Percentiles rank a stretch among this genome's conserved stretches.
Evolutionary conservation across 305 asterid genomes (phyloP).

Genomic region (Fraxinus albicans): DNA sequence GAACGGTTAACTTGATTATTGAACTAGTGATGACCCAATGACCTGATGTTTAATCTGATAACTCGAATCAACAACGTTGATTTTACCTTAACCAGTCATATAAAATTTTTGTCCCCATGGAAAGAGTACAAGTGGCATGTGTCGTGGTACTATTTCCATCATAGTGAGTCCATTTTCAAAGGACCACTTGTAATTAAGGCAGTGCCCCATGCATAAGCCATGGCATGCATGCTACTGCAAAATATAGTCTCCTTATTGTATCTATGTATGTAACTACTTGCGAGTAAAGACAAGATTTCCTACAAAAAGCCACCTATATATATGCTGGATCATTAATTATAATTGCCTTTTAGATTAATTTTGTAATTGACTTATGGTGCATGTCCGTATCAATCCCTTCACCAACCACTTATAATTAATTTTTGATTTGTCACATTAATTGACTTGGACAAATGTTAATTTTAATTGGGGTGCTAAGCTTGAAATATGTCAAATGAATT

Average conservation of each 20-base stretch:
- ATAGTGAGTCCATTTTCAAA: constrained; percentile 6
- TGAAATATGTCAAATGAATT: too few relatives aligned
- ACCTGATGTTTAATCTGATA: too few relatives aligned
- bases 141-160: constrained; percentile 11
- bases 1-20: too few relatives aligned
- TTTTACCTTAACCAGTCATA: too few relatives aligned
- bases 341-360: neutral
- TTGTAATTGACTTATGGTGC: constrained; percentile 25
- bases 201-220: constrained; percentile 21
- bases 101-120: too few relatives aligned
- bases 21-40: too few relatives aligned
- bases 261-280: neutral
- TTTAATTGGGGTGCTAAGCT: too few relatives aligned
- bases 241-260: neutral
- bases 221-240: constrained; percentile 10
- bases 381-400: constrained; percentile 30
- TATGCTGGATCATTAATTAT: constrained; percentile 17
- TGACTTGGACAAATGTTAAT: too few relatives aligned
- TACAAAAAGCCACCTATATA: constrained; percentile 1
- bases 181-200: constrained; percentile 37
- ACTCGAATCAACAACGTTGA: too few relatives aligned
- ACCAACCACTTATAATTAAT: constrained; percentile 28
- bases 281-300: neutral
- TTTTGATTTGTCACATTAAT: neutral
- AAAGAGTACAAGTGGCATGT: too few relatives aligned